Conservation (phyloP, 1,284 basidiomycete species). For the Vanrija humicola region DNA sequence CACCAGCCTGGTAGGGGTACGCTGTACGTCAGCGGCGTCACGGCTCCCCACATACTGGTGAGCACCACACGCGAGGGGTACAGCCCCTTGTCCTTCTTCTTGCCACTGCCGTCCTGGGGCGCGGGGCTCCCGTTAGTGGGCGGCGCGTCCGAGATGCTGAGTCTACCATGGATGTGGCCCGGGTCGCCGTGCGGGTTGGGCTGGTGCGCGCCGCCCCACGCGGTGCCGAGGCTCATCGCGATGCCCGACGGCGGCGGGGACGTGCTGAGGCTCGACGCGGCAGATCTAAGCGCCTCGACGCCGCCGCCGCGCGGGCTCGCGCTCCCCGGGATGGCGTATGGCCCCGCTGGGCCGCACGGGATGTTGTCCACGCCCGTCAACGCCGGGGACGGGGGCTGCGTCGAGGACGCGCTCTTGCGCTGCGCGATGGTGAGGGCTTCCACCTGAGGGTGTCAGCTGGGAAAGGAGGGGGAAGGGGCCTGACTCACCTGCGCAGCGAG, state of each 20-base stretch:
- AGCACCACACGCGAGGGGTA: conserved; percentile 39
- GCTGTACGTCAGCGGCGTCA: conserved; percentile 49
- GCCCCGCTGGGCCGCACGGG: conserved; percentile 14
- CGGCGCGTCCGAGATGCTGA: conserved; percentile 10
- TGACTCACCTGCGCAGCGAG: conserved; percentile 31
- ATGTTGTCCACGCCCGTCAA: conserved; percentile 11
- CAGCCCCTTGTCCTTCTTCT: conserved; percentile 26
- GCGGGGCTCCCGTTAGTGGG: conserved; percentile 12
- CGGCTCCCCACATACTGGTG: conserved; percentile 22
- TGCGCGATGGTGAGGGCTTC: conserved; percentile 10
- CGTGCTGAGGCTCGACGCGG: conserved; percentile 3
- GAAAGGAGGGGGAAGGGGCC: not conserved
- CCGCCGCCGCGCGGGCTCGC: conserved; percentile 4
- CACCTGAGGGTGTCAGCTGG: conserved; percentile 6
- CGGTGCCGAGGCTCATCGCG: conserved; percentile 18
- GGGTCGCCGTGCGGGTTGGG: conserved; percentile 11
- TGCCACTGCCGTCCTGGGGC: conserved; percentile 1
- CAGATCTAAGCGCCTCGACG: conserved; percentile 9
- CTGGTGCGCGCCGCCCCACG: conserved; percentile 8
- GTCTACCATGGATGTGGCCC: conserved; percentile 1
- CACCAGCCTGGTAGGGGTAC: conserved; percentile 68
- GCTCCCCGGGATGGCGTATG: not conserved
- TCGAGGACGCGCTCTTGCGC: not conserved
- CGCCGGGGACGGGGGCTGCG: conserved; percentile 3
- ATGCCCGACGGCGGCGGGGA: conserved; percentile 6